These are phyloP conservation scores for Pseudocercospora musae DNA, from an alignment of 2,329 filamentous ascomycete species.

Conservation along the genomic window DNA sequence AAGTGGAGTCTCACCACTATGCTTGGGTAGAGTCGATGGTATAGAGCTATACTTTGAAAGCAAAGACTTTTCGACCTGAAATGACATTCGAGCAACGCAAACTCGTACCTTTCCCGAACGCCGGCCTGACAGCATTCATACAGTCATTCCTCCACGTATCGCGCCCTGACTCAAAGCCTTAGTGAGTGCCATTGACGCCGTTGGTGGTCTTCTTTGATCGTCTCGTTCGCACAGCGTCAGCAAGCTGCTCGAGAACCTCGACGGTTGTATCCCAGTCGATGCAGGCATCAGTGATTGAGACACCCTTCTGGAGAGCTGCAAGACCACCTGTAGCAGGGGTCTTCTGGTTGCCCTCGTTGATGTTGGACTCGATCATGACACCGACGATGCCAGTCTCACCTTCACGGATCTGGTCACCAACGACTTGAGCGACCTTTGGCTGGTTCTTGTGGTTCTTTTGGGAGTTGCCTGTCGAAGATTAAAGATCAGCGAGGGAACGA, in stretches of 20 bases:
- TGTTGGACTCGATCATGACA: constrained; percentile 98
- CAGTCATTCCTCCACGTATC: neutral
- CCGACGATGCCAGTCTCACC: constrained; percentile 88
- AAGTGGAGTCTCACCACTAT: neutral
- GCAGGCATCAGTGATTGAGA: constrained; percentile 94
- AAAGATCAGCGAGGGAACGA: neutral
- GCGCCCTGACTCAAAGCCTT: neutral
- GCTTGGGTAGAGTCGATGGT: neutral
- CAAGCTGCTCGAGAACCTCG: constrained; percentile 76
- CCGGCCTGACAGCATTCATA: neutral
- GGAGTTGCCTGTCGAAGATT: constrained; percentile 68
- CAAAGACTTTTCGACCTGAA: neutral
- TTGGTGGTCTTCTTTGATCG: constrained; percentile 47
- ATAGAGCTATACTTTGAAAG: neutral
- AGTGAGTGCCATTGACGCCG: constrained; percentile 22
- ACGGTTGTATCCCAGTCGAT: constrained; percentile 90
- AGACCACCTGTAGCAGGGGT: constrained; percentile 74
- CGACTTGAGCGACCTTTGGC: constrained; percentile 78
- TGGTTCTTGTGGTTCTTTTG: constrained; percentile 98
- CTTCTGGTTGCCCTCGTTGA: constrained; percentile 77
- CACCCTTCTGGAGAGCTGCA: constrained; percentile 74
- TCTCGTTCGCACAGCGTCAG: constrained; percentile 74
- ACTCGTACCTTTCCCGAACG: neutral
- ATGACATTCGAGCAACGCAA: neutral
- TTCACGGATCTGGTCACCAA: constrained; percentile 80